Base-by-base conservation (phyloP, 78 protist genomes). In the Mantamonas sphyraenae region DNA sequence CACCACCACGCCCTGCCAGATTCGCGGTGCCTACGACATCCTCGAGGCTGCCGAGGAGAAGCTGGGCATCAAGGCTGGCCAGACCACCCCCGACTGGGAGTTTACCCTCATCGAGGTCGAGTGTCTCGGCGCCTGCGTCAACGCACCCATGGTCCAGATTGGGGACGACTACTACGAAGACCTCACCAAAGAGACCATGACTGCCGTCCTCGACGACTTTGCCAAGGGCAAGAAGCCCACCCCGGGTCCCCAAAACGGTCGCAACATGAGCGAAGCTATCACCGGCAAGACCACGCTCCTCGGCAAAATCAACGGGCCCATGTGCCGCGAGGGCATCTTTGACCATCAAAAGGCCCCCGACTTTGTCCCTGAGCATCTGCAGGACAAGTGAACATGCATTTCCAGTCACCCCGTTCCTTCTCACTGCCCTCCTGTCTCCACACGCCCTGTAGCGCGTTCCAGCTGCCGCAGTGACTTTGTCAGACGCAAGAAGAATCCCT, bases 121-220 rank as follows among this genome's bases (percentile, higher is more conserved):
- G 77, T 96, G 99, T 79, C 89, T 89, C 24, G 99, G 97, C 38
- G 93, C 95, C 22, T 96, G 99, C 73, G 95, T 84, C 33, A 93
- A 93, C 64, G 99, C 99, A 9, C 99, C 99, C 31, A 86, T 96
- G 94, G 57, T 96, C 66, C 82, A 81, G 70, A 74, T 89, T 57
- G 84, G 86, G 40, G 93, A 88, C 59, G 90, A 85, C 40, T 89
- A 37, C 72, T 79, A 84, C 47, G 94, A 81, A 62, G 69, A 80
- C 64, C 75, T 80, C 33, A 73, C 68, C 35, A 34, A 45, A 31
- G 79, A 64, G 59, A 72, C 53, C 28, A 60, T 78, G 34, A 60
- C 47, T 40, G 31, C 2, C 20, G 37, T 82, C 61, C 39, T 81
- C 53, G 66, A 79, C 45, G 55, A 40, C 3, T 22, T 76, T n/a